These are phyloP conservation scores for Trichoderma hamatum DNA, from an alignment of 2,329 filamentous ascomycete species.

Conservation along the genomic window DNA sequence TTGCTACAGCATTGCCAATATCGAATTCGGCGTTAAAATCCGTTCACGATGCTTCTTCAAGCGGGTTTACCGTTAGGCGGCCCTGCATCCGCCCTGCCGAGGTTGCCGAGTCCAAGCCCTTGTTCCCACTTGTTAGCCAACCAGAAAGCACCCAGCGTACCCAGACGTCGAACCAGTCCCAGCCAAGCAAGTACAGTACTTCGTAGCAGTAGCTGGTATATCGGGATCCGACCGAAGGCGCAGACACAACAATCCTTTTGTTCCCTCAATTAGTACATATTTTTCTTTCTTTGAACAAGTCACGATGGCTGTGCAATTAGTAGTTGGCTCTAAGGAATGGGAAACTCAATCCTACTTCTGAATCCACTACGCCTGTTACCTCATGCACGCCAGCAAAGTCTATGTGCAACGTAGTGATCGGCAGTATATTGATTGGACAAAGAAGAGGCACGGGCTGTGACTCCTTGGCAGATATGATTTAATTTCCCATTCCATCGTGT, in stretches of 20 bases:
- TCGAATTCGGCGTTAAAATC: not conserved
- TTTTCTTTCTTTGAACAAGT: not conserved
- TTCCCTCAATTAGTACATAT: not conserved
- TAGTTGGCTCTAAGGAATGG: not conserved
- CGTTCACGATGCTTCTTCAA: not conserved
- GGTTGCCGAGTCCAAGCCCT: conserved; percentile 17
- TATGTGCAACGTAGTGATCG: not conserved
- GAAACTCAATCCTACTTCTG: not conserved
- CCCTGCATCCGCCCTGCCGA: conserved; percentile 14
- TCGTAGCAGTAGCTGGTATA: not conserved
- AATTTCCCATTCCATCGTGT: not conserved
- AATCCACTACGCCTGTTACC: not conserved
- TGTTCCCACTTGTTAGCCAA: not conserved
- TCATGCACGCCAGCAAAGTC: not conserved
- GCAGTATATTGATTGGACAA: conserved; percentile 3
- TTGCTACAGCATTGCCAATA: not conserved
- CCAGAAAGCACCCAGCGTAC: too few species aligned
- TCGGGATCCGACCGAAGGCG: conserved; percentile 6
- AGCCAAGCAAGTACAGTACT: too few species aligned
- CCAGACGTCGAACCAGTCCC: conserved; percentile 2
- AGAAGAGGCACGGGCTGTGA: not conserved
- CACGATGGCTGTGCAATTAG: not conserved
- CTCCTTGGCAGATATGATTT: not conserved
- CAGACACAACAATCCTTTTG: not conserved
- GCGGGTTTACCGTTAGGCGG: conserved; percentile 4